Evolutionary conservation across 1,139 yeast genomes (phyloP), one percentile per base, ranked within the genome.

Genomic region (Hansenula sp.): DNA sequence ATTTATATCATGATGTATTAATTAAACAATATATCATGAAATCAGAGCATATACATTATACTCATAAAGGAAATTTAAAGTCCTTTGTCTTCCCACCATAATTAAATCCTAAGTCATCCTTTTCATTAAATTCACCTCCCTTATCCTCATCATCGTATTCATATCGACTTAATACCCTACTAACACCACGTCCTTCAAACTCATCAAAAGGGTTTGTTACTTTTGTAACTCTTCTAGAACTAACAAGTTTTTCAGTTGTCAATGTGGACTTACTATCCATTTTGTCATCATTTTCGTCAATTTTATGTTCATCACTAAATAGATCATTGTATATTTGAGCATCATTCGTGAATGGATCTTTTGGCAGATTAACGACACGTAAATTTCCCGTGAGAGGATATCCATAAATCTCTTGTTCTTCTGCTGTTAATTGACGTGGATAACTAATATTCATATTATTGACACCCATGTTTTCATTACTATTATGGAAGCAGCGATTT

Each of bases 361-460:
- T n/a, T n/a, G n/a, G n/a, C n/a, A 32, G 5, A 9, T 22, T 32
- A 3, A 32, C 13, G 6, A 18, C 22, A 11, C 17, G 24, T 6
- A 32, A 6, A 17, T 17, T 32, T 4, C 27, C 21, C 4, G 34
- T 24, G 11, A 37, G 29, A 8, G 50, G 50, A 22, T 46, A 46
- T 11, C 44, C 43, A 33, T 40, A 44, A 14, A 35, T 19, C 18
- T 32, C 29, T 17, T 41, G 41, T 26, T 44, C 44, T 4, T 39
- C 46, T 7, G 24, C 12, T 1, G 41, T 40, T 13, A 44, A 21
- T 19, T 44, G 38, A 30, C 36, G 37, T 12, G 50, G 50, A 20
- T 37, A 31, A 13, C 44, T 34, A 14, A 44, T 46, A 1, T n/a
- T n/a, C n/a, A n/a, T n/a, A n/a, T n/a, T n/a, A n/a, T n/a, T n/a